These are phyloP conservation scores for Anthracocystis setariae DNA, from an alignment of 1,284 basidiomycete species.

Conservation along the genomic window DNA sequence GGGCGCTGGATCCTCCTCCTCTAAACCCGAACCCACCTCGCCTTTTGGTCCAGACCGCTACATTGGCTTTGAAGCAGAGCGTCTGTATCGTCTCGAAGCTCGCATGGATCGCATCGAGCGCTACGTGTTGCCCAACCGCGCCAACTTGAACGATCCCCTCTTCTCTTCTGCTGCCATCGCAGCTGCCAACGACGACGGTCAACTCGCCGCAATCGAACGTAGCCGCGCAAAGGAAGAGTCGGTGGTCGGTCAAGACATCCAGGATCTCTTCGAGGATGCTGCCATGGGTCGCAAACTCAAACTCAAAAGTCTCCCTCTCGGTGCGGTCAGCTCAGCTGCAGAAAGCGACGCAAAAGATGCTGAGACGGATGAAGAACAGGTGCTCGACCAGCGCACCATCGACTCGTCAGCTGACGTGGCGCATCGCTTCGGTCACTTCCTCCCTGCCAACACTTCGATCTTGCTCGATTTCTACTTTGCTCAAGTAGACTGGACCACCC, in stretches of 20 bases:
- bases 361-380: slow-evolving; percentile 43
- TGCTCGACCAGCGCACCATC: slow-evolving; percentile 41
- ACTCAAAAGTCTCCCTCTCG: slow-evolving; percentile 37
- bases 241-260: slow-evolving; percentile 33
- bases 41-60: slow-evolving; percentile 24
- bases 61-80: slow-evolving; percentile 33
- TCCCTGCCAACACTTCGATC: slow-evolving; percentile 22
- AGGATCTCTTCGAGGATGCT: slow-evolving; percentile 46
- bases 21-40: slow-evolving; percentile 23
- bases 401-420: slow-evolving; percentile 48
- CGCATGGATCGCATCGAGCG: slow-evolving; percentile 42
- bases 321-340: slow-evolving; percentile 4
- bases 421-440: slow-evolving; percentile 43
- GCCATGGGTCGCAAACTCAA: slow-evolving; percentile 46
- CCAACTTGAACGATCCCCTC: slow-evolving; percentile 4
- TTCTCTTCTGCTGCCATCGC: slow-evolving; percentile 12
- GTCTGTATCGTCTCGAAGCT: slow-evolving; percentile 31
- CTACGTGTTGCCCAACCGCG: slow-evolving; percentile 9
- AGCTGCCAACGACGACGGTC: slow-evolving; percentile 9
- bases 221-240: slow-evolving; percentile 16
- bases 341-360: slow-evolving; percentile 20
- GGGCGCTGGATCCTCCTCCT: slow-evolving; percentile 10
- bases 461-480: slow-evolving; percentile 62
- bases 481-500: slow-evolving; percentile 60
- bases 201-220: slow-evolving; percentile 8